These are phyloP conservation scores for Metahyphopichia silvanorum DNA, from an alignment of 805 yeast genomes.

Conservation along the genomic window DNA sequence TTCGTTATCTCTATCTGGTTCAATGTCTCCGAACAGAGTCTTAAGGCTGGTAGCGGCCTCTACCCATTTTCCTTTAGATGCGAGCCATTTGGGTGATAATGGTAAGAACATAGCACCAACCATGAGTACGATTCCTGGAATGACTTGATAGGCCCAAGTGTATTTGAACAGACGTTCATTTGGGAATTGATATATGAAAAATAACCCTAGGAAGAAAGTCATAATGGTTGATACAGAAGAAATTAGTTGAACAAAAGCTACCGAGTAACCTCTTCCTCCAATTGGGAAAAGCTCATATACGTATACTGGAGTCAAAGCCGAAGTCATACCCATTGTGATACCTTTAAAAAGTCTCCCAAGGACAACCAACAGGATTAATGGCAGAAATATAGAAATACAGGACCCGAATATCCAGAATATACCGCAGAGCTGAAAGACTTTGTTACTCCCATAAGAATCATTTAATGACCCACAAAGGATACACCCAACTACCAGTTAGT, in stretches of 20 bases:
- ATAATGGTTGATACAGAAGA: slow-evolving; percentile 15
- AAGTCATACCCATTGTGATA: slow-evolving; percentile 25
- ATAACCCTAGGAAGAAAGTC: slow-evolving; percentile 12
- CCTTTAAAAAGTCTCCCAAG: slow-evolving; percentile 30
- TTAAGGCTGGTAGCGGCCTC: slow-evolving; percentile 25
- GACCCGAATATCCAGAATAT: slow-evolving; percentile 28
- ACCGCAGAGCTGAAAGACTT: slow-evolving; percentile 19
- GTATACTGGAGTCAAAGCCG: slow-evolving; percentile 30
- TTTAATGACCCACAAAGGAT: slow-evolving; percentile 24
- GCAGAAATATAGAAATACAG: slow-evolving; percentile 20
- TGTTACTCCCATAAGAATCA: slow-evolving; percentile 25
- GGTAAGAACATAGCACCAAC: slow-evolving; percentile 20
- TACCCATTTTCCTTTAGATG: slow-evolving; percentile 27
- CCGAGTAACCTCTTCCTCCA: slow-evolving; percentile 16
- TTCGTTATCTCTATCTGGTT: slow-evolving; percentile 12
- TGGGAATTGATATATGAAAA: slow-evolving; percentile 8
- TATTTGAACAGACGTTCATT: slow-evolving; percentile 11
- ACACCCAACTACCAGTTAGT: slow-evolving; percentile 25
- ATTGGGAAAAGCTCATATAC: slow-evolving; percentile 24
- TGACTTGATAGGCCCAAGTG: slow-evolving; percentile 16
- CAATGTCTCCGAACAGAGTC: slow-evolving; percentile 4
- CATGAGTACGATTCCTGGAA: slow-evolving; percentile 18
- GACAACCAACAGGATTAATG: slow-evolving; percentile 19
- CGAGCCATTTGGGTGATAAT: slow-evolving; percentile 31
- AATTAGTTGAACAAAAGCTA: slow-evolving; percentile 20